Evolutionary conservation across 2,329 filamentous ascomycete genomes (phyloP), one percentile per base, ranked within the genome.

Genomic region (Clonostachys rosea): DNA sequence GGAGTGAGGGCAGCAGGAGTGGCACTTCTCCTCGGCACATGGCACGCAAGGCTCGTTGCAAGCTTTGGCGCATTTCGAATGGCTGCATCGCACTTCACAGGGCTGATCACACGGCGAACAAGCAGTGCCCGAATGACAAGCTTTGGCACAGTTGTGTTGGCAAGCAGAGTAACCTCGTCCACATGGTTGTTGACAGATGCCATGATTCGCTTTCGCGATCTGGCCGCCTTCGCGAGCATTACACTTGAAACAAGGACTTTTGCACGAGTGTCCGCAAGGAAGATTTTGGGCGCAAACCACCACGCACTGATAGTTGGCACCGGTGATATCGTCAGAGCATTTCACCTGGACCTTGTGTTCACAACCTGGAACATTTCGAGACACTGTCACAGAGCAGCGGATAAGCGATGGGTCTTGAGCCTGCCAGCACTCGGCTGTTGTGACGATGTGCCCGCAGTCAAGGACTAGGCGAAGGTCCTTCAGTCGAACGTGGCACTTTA

Each of bases 41-140:
- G 83, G 83, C 3, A 66, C 59, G 54, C 84, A 88, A 2, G 81
- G 75, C 54, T 87, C 76, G 20, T 67, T 60, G 56, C 84, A 89
- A 6, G 58, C 59, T 47, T 72, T 72, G n/a, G 55, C 59, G 56
- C 84, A 87, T 45, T 56, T 66, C 0, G 76, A 82, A 59, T 83
- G 82, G 17, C 58, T 65, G 59, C 83, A 87, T 4, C 63, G 62
- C 13, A 78, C 71, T 39, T 83, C 75, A 53, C 84, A 88, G 0
- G 61, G 61, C 11, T 56, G 51, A 1, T 52, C 12, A 55, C 81
- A 86, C 0, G 71, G 69, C 0, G 60, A 59, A 50, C 81, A 85
- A 1, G 57, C 51, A 16, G 59, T 50, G 0, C 64, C 66, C 1
- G 61, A 68, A 53, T 89, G 84, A 49, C 84, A 89, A 1, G 37